Evolutionary conservation across 768 basidiomycete species (phyloP).

Genomic region (Kwoniella sp.): DNA sequence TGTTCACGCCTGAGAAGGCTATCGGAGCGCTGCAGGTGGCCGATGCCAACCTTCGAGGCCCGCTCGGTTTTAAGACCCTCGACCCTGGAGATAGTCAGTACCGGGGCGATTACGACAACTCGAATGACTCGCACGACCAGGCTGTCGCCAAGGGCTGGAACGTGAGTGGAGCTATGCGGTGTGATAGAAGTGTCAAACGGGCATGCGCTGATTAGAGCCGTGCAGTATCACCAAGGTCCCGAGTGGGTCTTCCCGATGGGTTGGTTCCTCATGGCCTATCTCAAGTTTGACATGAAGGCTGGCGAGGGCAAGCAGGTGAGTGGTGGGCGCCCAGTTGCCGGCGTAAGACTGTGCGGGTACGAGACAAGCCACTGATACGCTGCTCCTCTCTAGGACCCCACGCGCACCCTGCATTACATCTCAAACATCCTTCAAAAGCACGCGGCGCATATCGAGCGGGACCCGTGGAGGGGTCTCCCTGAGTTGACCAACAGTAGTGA

Average conservation of each 20-base stretch:
- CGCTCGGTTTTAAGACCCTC: conserved; percentile 93
- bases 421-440: conserved; percentile 67
- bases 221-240: conserved; percentile 62
- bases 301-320: conserved; percentile 67
- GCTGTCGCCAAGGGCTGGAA: conserved; percentile 88
- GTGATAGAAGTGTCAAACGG: background rate
- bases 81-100: conserved; percentile 85
- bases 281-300: conserved; percentile 72
- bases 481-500: conserved; percentile 56
- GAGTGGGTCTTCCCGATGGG: conserved; percentile 96
- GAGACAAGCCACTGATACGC: conserved; percentile 13
- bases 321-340: conserved; percentile 12
- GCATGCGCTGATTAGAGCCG: background rate
- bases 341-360: background rate
- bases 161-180: conserved; percentile 63
- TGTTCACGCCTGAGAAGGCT: conserved; percentile 78
- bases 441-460: conserved; percentile 67
- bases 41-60: conserved; percentile 73
- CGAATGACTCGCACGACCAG: conserved; percentile 80
- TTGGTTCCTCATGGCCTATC: conserved; percentile 89
- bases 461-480: conserved; percentile 89
- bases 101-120: conserved; percentile 85
- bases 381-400: conserved; percentile 56
- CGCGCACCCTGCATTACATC: conserved; percentile 72
- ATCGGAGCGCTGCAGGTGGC: conserved; percentile 73